phyloP scores from a whole-genome alignment of 768 basidiomycete genomes.

The Lentinula lateritia region DNA sequence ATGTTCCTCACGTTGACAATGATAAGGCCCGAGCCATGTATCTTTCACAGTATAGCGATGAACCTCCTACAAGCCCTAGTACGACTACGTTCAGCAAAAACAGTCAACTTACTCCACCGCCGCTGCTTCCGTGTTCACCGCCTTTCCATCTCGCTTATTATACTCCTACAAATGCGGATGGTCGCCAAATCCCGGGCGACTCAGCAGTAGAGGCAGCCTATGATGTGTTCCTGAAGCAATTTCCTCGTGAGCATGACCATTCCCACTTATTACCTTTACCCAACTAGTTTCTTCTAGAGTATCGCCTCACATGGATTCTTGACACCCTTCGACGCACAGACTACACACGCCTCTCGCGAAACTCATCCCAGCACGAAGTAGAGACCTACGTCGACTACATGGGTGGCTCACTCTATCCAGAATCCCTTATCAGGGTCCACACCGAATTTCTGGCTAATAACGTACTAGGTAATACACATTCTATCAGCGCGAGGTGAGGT shows the following conservation, averaged over 20 bases:
- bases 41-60: slow-evolving; percentile 5
- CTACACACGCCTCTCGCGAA: slow-evolving; percentile 49
- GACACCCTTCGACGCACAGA: slow-evolving; percentile 64
- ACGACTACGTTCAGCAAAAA: slow-evolving; percentile 3
- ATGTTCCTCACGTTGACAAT: not conserved
- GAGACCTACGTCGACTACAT: slow-evolving; percentile 86
- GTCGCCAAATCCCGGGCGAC: slow-evolving; percentile 20
- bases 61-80: slow-evolving; percentile 1
- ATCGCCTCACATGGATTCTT: slow-evolving; percentile 63
- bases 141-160: slow-evolving; percentile 20
- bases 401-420: slow-evolving; percentile 79
- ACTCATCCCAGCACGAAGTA: slow-evolving; percentile 22
- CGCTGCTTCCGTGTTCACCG: slow-evolving; percentile 26
- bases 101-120: slow-evolving; percentile 25
- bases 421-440: slow-evolving; percentile 68
- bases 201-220: slow-evolving; percentile 33
- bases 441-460: slow-evolving; percentile 59
- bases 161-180: slow-evolving; percentile 19
- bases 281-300: slow-evolving; percentile 32
- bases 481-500: slow-evolving; percentile 69
- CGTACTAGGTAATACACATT: slow-evolving; percentile 82
- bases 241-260: slow-evolving; percentile 13
- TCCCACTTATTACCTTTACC: slow-evolving; percentile 16
- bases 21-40: not conserved
- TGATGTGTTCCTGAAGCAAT: slow-evolving; percentile 35